phyloP scores from a whole-genome alignment of 2,329 filamentous ascomycete species.

The Beauveria scarabaeidicola region DNA sequence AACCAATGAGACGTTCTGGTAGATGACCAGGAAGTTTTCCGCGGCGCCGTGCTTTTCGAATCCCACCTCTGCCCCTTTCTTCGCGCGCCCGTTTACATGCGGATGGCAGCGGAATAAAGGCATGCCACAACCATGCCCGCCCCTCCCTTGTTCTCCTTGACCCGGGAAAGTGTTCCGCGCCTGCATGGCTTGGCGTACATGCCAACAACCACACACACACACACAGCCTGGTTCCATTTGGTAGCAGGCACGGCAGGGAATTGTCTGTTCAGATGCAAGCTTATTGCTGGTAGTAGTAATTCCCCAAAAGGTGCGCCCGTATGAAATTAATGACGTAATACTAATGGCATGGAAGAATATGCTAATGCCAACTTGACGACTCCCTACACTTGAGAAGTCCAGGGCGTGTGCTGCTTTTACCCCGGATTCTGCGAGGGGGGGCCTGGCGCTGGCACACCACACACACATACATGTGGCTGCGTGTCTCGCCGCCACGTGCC shows the following conservation, averaged over 20 bases:
- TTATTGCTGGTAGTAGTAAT: background rate
- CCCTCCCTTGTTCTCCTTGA: background rate
- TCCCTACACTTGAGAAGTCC: too few species aligned
- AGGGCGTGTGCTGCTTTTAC: background rate
- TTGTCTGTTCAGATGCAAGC: background rate
- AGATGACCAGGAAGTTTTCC: background rate
- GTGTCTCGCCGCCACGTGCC: slow-evolving; percentile 1
- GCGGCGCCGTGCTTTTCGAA: background rate
- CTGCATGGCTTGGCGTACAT: slow-evolving; percentile 1
- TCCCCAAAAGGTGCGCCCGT: background rate
- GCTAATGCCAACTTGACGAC: background rate
- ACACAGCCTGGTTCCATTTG: background rate
- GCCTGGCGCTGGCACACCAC: background rate
- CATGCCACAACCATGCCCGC: background rate
- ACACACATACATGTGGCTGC: background rate
- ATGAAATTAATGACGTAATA: background rate
- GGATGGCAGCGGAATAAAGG: slow-evolving; percentile 1
- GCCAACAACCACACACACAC: background rate
- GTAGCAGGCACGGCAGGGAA: too few species aligned
- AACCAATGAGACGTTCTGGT: background rate
- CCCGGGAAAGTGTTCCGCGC: background rate
- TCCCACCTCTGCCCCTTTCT: background rate
- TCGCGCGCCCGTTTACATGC: background rate
- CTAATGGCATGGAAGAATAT: background rate
- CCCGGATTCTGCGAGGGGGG: background rate